Conservation (phyloP, 257 asterid species). For the Fraxinus pennsylvanica region DNA sequence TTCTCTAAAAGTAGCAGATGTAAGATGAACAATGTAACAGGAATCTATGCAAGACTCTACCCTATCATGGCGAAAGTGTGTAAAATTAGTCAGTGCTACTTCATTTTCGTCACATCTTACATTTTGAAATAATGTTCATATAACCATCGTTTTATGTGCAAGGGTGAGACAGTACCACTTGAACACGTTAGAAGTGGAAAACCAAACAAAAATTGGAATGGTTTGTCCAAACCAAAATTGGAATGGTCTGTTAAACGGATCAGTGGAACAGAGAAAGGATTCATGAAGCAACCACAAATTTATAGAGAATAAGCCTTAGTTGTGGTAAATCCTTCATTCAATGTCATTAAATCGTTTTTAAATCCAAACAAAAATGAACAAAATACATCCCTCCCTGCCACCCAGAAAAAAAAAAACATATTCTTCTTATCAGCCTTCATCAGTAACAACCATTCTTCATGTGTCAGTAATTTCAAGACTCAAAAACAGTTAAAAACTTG, state of each 20-base stretch:
- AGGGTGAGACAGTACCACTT: background rate
- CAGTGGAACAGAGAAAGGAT: background rate
- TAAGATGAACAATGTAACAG: background rate
- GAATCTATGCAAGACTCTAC: background rate
- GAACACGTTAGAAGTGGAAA: background rate
- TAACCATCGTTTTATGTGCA: background rate
- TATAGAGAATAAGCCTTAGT: background rate
- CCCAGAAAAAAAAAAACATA: background rate
- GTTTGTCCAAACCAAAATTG: background rate
- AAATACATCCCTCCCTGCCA: background rate
- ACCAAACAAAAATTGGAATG: background rate
- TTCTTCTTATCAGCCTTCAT: background rate
- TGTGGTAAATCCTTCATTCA: background rate
- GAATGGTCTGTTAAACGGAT: background rate
- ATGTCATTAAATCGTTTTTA: background rate
- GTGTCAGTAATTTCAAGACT: background rate
- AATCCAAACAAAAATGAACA: background rate
- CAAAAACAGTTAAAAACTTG: background rate
- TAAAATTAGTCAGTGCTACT: background rate
- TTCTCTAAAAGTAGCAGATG: background rate
- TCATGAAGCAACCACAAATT: too few relatives aligned
- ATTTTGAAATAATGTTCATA: background rate
- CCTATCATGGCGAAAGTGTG: background rate
- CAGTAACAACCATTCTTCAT: background rate
- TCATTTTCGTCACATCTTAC: background rate